These are phyloP conservation scores for Pythium sukuiense DNA, from an alignment of 352 stramenopile genomes.

Conservation along the genomic window DNA sequence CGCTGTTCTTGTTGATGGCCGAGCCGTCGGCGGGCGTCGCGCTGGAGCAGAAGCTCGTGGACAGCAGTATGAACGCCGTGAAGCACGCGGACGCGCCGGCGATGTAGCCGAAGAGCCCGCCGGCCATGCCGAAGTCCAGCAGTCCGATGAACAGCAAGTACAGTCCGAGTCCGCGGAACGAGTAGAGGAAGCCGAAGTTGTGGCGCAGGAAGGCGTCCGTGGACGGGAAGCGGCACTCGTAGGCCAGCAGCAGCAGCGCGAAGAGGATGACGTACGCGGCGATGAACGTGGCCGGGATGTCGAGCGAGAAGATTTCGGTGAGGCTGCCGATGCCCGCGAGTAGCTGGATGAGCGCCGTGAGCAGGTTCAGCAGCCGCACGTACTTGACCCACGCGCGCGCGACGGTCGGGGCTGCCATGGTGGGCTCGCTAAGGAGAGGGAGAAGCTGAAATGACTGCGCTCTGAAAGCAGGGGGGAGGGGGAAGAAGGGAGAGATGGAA, in stretches of 20 bases:
- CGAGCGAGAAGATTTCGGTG: slow-evolving; percentile 31
- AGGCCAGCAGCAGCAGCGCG: slow-evolving; percentile 35
- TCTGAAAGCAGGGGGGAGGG: not conserved
- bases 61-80: slow-evolving; percentile 22
- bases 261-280: slow-evolving; percentile 39
- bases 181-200: slow-evolving; percentile 45
- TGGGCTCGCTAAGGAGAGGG: not conserved
- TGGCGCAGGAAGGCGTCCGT: slow-evolving; percentile 28
- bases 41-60: slow-evolving; percentile 19
- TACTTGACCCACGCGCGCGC: slow-evolving; percentile 21
- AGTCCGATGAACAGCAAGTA: slow-evolving; percentile 41
- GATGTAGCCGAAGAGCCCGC: slow-evolving; percentile 26
- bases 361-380: slow-evolving; percentile 34
- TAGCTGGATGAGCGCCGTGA: slow-evolving; percentile 30
- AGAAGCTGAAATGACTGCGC: not conserved
- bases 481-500: not conserved
- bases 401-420: not conserved
- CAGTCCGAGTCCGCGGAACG: slow-evolving; percentile 29
- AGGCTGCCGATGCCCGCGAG: slow-evolving; percentile 33
- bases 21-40: not conserved
- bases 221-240: slow-evolving; percentile 33
- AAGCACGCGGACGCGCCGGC: slow-evolving; percentile 29
- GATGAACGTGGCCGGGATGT: slow-evolving; percentile 36
- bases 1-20: slow-evolving; percentile 7
- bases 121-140: slow-evolving; percentile 39